Evolutionary conservation across 23 red algal species (phyloP).

Genomic region (Gracilariopsis chorda): DNA sequence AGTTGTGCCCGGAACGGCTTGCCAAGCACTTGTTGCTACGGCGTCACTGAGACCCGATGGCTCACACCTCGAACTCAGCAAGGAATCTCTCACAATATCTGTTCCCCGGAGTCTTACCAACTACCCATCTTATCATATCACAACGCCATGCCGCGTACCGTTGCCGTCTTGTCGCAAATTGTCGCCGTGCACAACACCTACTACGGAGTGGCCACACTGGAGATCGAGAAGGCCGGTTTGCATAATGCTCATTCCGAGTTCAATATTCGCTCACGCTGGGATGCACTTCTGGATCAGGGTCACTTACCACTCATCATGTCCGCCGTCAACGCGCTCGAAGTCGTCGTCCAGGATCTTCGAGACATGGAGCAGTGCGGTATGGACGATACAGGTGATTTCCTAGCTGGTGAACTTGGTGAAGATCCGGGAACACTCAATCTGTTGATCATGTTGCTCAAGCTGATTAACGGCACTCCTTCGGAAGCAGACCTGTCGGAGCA

Average conservation of each 20-base stretch:
- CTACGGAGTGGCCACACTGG: neutral
- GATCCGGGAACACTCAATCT: neutral
- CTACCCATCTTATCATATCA: neutral
- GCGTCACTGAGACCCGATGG: neutral
- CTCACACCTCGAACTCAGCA: neutral
- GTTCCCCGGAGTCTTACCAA: neutral
- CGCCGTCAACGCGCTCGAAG: neutral
- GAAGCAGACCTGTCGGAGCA: neutral
- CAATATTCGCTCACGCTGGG: neutral
- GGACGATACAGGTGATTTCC: neutral
- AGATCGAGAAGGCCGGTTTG: neutral
- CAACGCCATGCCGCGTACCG: neutral
- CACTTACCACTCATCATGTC: neutral
- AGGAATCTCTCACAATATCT: neutral
- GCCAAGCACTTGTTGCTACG: neutral
- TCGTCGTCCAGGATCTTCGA: neutral
- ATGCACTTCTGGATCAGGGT: neutral
- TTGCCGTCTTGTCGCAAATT: neutral
- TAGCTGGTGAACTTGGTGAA: neutral
- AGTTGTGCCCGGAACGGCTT: neutral
- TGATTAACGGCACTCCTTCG: neutral
- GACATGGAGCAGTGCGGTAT: neutral
- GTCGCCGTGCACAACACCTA: neutral
- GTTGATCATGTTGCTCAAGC: neutral
- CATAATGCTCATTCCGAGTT: neutral